Evolutionary conservation across 2,329 filamentous ascomycete genomes (phyloP), one percentile per base, ranked within the genome.

Genomic region (Ophiostoma perfectum): DNA sequence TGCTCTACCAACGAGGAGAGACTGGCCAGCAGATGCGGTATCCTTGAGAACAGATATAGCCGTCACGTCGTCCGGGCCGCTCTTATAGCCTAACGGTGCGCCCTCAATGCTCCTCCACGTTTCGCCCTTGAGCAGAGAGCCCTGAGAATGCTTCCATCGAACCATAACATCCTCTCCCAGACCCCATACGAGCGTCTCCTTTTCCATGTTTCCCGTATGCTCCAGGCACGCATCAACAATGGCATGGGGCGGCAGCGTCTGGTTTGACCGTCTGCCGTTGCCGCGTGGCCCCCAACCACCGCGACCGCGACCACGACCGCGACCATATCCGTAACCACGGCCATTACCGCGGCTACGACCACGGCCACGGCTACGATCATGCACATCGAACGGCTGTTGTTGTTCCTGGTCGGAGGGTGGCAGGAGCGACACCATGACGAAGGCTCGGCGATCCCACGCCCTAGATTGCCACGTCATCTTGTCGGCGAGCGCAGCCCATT

Each of bases 141-240:
- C 12, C 45, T 49, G 45, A 11, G 45, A 11, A 16, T 49, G 45
- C 27, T 79, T 79, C 39, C 78, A 75, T 36, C 82, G 76, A 2
- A 80, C 78, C 5, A 84, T 75, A 41, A 86, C 73, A 39, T 85
- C 79, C 74, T 86, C 82, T 0, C 84, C 84, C 0, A 80, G 81
- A 0, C 83, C 83, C 76, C 80, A 84, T 1, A 81, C 79, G 0
- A 85, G 75, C 12, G 83, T 70, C 73, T 86, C 84, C 39, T 80
- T 8, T 16, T 49, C 45, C 45, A 49, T 16, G 45, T 16, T 4
- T 11, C 45, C 45, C 12, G 12, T 8, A 16, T 16, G 12, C 45
- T 49, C 45, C 5, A 49, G 45, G 5, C 45, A 4, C 6, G 45
- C 45, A 14, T 49, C 45, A 16, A 49, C 45, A 8, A 49, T 14